A percentile compares a stretch with the other conserved stretches of the same genome.
phyloP scores from a whole-genome alignment of 345 rosid species.

The Ceriops tagal region DNA sequence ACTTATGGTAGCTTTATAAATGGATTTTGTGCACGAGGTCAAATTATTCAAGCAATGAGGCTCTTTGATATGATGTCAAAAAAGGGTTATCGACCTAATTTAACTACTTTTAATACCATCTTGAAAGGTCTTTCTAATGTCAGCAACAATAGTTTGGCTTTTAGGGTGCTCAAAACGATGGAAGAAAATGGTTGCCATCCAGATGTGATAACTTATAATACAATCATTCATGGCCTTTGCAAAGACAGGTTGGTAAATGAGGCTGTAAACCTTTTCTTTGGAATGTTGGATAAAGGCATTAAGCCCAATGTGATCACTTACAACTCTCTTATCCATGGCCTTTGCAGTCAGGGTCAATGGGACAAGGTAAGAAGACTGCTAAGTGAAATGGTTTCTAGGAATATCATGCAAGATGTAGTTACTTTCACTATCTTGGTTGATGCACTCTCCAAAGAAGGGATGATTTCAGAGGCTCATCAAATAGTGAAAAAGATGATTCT shows the following conservation, averaged over 20 bases:
- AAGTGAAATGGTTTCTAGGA: not conserved
- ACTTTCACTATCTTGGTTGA: slow-evolving; percentile 9
- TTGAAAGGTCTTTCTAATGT: slow-evolving; percentile 1
- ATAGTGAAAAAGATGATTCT: slow-evolving; percentile 2
- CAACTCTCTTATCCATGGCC: not conserved
- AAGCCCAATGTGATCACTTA: slow-evolving; percentile 4
- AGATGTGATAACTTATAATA: slow-evolving; percentile 1
- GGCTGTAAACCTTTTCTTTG: not conserved
- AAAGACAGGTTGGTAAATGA: not conserved
- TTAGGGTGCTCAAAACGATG: not conserved
- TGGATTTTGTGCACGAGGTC: too few species aligned
- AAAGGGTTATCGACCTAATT: not conserved
- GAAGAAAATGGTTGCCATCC: not conserved
- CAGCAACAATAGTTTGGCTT: not conserved
- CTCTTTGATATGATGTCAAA: not conserved
- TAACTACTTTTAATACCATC: not conserved
- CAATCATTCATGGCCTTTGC: not conserved
- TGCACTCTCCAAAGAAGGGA: slow-evolving; percentile 7
- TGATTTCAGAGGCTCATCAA: slow-evolving; percentile 8
- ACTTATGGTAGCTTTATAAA: too few species aligned
- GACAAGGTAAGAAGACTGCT: not conserved
- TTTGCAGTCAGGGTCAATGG: not conserved
- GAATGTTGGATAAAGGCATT: not conserved
- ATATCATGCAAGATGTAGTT: not conserved
- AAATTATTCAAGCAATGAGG: too few species aligned